A percentile compares a stretch with the other conserved stretches of the same genome.
Evolutionary conservation across 2,329 filamentous ascomycete genomes (phyloP).

Genomic region (Xylariaceae sp.): DNA sequence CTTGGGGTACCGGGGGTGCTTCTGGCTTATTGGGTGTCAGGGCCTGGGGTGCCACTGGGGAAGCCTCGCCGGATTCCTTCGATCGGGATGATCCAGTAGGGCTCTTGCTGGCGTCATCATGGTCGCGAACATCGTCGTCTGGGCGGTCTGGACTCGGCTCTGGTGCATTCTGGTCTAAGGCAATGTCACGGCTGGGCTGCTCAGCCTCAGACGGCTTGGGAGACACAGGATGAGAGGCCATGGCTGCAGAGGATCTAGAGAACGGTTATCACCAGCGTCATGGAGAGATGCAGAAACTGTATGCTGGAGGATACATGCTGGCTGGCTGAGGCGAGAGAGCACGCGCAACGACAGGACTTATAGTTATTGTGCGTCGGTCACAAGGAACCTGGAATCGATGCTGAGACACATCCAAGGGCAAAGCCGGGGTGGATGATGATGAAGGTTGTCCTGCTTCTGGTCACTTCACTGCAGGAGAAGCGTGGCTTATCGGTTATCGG

Average conservation of each 20-base stretch:
- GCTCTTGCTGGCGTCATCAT: constrained; percentile 3
- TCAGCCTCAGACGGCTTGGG: constrained; percentile 11
- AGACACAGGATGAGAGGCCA: constrained; percentile 13
- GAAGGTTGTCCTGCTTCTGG: constrained; percentile 1
- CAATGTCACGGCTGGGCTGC: constrained; percentile 14
- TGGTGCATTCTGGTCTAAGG: constrained; percentile 3
- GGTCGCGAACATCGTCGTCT: no score
- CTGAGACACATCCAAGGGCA: constrained; percentile 15
- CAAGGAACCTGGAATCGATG: no score
- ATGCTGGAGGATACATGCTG: constrained; percentile 16
- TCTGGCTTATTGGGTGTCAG: constrained; percentile 11
- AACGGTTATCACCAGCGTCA: constrained; percentile 10
- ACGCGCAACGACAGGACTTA: constrained; percentile 5
- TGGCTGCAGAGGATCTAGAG: constrained; percentile 10
- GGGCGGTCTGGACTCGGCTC: no score
- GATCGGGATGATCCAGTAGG: constrained; percentile 8
- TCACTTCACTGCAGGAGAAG: neutral
- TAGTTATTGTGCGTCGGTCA: no score
- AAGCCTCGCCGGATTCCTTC: constrained; percentile 15
- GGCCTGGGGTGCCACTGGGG: constrained; percentile 7
- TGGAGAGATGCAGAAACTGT: constrained; percentile 11
- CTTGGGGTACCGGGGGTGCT: constrained; percentile 31
- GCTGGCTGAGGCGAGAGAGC: constrained; percentile 7
- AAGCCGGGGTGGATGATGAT: constrained; percentile 4
- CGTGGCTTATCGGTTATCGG: constrained; percentile 14